Base-by-base conservation (phyloP, 768 basidiomycete genomes). In the Boletus barrowsii region DNA sequence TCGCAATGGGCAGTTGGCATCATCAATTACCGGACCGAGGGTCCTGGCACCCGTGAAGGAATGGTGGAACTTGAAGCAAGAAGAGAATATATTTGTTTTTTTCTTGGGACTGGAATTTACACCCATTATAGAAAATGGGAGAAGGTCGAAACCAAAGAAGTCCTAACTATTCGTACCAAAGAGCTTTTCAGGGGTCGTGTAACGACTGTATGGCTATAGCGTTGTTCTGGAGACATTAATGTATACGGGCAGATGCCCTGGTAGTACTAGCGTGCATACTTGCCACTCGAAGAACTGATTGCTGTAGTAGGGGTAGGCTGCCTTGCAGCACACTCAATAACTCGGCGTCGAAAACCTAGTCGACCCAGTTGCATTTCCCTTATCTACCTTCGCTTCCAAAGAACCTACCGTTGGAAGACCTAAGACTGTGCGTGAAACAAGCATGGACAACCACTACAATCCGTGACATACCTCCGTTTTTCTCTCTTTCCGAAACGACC, bases 1-100 rank as follows among this genome's bases (percentile, higher is more conserved):
- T 66, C 64, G 3, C 64, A 29, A 29, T 65, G 64, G 63, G 64
- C 64, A 7, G 51, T 66, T 14, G 64, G 61, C 2, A 54, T 65
- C 39, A 60, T 66, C 37, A 66, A 63, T 40, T 66, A 65, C 49
- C 51, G 54, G 49, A 60, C 61, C 3, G 64, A 65, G 24, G 61
- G 58, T 1, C 52, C 43, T 2, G 65, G 33, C 10, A 40, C 60
- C 20, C 54, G 47, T 7, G 55, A 50, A 8, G 48, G 57, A 0
- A 44, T 49, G n/a, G 59, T 39, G 5, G 56, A 61, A 51, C 56
- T 67, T 10, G 56, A 58, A 4, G 45, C 44, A 29, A 35, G 44
- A 20, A 60, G 7, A 24, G 58, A 61, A 7, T 63, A 66, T 17
- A 18, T 66, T 13, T 66, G 53, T 37, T 63, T 66, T 36, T 33